Evolutionary conservation across 208 protist genomes (phyloP).

Genomic region (Leptomonas seymouri): DNA sequence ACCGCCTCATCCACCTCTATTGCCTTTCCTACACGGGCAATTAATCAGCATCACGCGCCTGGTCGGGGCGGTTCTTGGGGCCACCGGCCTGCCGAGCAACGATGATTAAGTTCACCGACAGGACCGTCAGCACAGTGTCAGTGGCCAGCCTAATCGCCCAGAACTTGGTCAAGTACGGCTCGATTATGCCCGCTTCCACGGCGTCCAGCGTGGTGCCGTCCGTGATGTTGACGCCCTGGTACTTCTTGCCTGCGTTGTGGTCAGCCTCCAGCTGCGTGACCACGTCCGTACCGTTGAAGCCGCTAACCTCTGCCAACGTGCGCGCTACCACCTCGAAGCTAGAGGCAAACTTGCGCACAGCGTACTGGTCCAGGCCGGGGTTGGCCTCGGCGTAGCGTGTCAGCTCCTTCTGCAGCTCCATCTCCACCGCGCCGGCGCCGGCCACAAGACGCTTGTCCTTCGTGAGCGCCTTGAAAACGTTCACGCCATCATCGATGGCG

Average conservation of each 20-base stretch:
- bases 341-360: slow-evolving; percentile 97
- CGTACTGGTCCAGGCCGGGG: slow-evolving; percentile 98
- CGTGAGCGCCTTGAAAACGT: slow-evolving; percentile 97
- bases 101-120: slow-evolving; percentile 97
- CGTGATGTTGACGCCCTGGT: slow-evolving; percentile 95
- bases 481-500: slow-evolving; percentile 98
- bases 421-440: slow-evolving; percentile 98
- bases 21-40: background rate
- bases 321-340: slow-evolving; percentile 98
- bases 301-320: slow-evolving; percentile 98
- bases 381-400: slow-evolving; percentile 88
- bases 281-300: slow-evolving; percentile 95
- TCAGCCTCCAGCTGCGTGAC: slow-evolving; percentile 96
- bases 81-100: slow-evolving; percentile 98
- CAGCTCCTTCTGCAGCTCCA: slow-evolving; percentile 93
- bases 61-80: slow-evolving; percentile 91
- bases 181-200: slow-evolving; percentile 90
- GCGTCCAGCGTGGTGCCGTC: slow-evolving; percentile 84
- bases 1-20: too few relatives aligned
- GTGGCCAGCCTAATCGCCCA: slow-evolving; percentile 96
- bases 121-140: slow-evolving; percentile 97
- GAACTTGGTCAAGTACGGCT: slow-evolving; percentile 93
- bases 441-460: slow-evolving; percentile 96
- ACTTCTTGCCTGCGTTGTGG: slow-evolving; percentile 92
- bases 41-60: slow-evolving; percentile 85